Evolutionary conservation across 1,284 basidiomycete genomes (phyloP), one percentile per base, ranked within the genome.

Genomic region (Irpex sp.): DNA sequence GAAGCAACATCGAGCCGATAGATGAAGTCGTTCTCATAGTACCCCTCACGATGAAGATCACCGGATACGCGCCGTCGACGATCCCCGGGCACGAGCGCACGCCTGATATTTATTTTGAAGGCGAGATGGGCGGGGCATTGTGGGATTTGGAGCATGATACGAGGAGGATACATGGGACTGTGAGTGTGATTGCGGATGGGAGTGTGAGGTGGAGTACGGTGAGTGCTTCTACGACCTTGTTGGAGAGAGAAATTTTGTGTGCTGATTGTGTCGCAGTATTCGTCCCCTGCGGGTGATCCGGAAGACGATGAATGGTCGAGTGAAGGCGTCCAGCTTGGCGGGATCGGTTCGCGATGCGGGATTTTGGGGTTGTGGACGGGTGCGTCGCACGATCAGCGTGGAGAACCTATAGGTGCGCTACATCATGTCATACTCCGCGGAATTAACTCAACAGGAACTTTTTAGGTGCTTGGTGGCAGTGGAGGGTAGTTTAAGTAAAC

Each of bases 311-410:
- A 85, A 65, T 86, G 85, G 85, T 73, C 77, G 2, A 81, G 78
- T n/a, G 85, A 88, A 66, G 83, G 81, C 15, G 73, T 87, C 0
- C 85, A 87, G 66, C 70, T 87, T 1, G 86, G 86, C 17, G 79
- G 79, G 0, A 74, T 82, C 5, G 82, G 81, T 17, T 83, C 82
- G 26, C 81, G 79, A 0, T 71, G 79, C 49, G 85, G 85, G 15
- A 71, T 86, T 1, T 73, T 87, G 0, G 85, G 84, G 3, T 69
- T 84, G 71, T 88, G 85, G 86, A 87, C 85, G 0, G 83, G 84
- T 4, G 82, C 83, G 2, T 72, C 75, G 15, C 85, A 88, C 65
- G 78, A 81, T 59, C 54, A 15, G 15, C 70, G 74, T 3, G 76
- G 77, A 21, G 83, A 85, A 69, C 78, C 79, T 1, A 69, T 82